These are phyloP conservation scores for Graphiopsis chlorocephala DNA, from an alignment of 2,329 filamentous ascomycete species.

Conservation along the genomic window DNA sequence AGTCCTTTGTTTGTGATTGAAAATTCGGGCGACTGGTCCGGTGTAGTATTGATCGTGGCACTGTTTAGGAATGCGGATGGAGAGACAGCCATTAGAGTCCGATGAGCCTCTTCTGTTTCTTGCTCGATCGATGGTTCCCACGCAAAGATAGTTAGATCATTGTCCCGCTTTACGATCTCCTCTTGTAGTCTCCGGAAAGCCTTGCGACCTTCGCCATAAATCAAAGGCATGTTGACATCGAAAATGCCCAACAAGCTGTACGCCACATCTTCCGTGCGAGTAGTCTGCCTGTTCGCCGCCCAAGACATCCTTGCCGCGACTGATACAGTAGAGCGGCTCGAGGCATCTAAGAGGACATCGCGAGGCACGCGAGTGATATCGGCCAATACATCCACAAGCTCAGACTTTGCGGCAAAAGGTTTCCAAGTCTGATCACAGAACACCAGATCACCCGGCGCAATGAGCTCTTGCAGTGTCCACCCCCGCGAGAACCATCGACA, in stretches of 20 bases:
- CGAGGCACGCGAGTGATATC: neutral
- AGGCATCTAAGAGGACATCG: neutral
- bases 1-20: neutral
- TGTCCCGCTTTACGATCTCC: slow-evolving; percentile 18
- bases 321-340: neutral
- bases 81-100: neutral
- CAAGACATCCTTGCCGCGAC: slow-evolving; percentile 22
- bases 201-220: slow-evolving; percentile 40
- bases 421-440: slow-evolving; percentile 21
- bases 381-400: neutral
- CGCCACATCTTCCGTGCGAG: slow-evolving; percentile 40
- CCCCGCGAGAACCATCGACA: slow-evolving; percentile 21
- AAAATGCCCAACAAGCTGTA: slow-evolving; percentile 49
- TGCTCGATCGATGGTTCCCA: slow-evolving; percentile 16
- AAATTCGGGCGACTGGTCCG: neutral
- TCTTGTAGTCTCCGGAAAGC: slow-evolving; percentile 24
- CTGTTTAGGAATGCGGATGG: neutral
- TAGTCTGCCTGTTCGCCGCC: slow-evolving; percentile 17
- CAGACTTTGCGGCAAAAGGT: slow-evolving; percentile 19
- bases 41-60: neutral
- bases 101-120: neutral
- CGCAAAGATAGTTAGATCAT: slow-evolving; percentile 23
- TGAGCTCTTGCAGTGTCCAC: slow-evolving; percentile 24
- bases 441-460: slow-evolving; percentile 14
- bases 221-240: slow-evolving; percentile 42